These are phyloP conservation scores for Barnettozyma wickerhamii DNA, from an alignment of 805 yeast species.

Conservation along the genomic window DNA sequence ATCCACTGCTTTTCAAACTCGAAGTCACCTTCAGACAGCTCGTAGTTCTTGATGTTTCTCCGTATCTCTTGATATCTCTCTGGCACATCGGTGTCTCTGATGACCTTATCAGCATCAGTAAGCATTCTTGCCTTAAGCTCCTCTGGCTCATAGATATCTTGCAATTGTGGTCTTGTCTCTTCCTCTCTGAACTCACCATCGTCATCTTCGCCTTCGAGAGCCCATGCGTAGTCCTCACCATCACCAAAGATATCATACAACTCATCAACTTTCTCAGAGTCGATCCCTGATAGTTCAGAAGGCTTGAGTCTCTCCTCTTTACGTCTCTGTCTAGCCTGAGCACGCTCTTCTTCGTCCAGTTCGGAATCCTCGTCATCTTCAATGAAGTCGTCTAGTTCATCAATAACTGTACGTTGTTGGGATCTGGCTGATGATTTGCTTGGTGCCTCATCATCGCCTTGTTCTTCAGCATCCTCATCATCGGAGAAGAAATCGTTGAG, in stretches of 20 bases:
- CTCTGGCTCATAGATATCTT: constrained; percentile 91
- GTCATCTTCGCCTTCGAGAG: constrained; percentile 81
- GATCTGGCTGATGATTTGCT: constrained; percentile 16
- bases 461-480: constrained; percentile 31
- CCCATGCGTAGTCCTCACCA: constrained; percentile 98
- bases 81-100: constrained; percentile 84
- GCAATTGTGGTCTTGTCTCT: constrained; percentile 49
- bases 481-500: constrained; percentile 40
- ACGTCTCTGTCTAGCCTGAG: constrained; percentile 40
- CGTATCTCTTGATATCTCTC: constrained; percentile 86
- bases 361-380: constrained; percentile 96
- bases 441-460: constrained; percentile 30
- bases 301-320: constrained; percentile 48
- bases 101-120: constrained; percentile 86
- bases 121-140: constrained; percentile 88
- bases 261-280: constrained; percentile 89
- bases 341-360: constrained; percentile 64
- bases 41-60: constrained; percentile 56
- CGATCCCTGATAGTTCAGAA: constrained; percentile 56
- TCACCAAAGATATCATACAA: constrained; percentile 94
- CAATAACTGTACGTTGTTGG: constrained; percentile 40
- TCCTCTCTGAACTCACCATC: constrained; percentile 39
- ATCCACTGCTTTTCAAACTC: constrained; percentile 78
- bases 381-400: constrained; percentile 94
- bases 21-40: constrained; percentile 66